Percentiles rank a stretch among this genome's conserved stretches.
phyloP scores from a whole-genome alignment of 2,329 filamentous ascomycete species.

The Diaporthe velutina region DNA sequence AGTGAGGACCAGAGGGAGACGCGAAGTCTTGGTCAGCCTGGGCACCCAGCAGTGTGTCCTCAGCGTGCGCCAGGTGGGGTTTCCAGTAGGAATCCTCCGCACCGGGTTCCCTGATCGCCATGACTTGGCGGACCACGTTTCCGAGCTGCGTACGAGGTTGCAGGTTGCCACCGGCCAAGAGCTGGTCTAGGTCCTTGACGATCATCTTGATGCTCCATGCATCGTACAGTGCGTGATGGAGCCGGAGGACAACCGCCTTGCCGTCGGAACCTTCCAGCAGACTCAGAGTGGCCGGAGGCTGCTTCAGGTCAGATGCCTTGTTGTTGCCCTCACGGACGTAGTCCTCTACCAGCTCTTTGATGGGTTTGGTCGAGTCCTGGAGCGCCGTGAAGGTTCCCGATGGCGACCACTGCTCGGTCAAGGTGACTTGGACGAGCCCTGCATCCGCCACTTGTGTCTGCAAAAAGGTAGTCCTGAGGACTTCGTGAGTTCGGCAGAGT shows the following conservation, averaged over 20 bases:
- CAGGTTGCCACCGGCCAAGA: constrained; percentile 1
- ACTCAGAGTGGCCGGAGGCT: constrained; percentile 40
- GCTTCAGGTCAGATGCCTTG: constrained; percentile 38
- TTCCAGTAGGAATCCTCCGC: constrained; percentile 26
- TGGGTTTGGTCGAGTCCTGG: neutral
- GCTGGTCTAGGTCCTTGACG: constrained; percentile 38
- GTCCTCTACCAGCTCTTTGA: constrained; percentile 27
- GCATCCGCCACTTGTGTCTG: neutral
- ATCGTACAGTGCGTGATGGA: constrained; percentile 45
- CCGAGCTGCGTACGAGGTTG: neutral
- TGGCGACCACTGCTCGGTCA: constrained; percentile 27
- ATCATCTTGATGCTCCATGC: constrained; percentile 47
- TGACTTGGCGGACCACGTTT: neutral
- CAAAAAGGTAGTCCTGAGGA: constrained; percentile 40
- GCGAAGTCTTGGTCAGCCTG: neutral
- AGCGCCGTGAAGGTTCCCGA: constrained; percentile 9
- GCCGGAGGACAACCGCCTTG: constrained; percentile 42
- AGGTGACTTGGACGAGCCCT: constrained; percentile 36
- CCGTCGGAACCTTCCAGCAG: constrained; percentile 42
- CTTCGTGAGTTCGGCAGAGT: constrained; percentile 36
- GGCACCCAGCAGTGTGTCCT: neutral
- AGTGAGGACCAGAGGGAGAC: constrained; percentile 38
- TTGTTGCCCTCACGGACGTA: constrained; percentile 38
- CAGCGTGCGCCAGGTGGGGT: neutral
- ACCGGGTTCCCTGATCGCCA: neutral